Evolutionary conservation across 345 rosid species (phyloP), one percentile per base, ranked within the genome.

Genomic region (Combretum micranthum): DNA sequence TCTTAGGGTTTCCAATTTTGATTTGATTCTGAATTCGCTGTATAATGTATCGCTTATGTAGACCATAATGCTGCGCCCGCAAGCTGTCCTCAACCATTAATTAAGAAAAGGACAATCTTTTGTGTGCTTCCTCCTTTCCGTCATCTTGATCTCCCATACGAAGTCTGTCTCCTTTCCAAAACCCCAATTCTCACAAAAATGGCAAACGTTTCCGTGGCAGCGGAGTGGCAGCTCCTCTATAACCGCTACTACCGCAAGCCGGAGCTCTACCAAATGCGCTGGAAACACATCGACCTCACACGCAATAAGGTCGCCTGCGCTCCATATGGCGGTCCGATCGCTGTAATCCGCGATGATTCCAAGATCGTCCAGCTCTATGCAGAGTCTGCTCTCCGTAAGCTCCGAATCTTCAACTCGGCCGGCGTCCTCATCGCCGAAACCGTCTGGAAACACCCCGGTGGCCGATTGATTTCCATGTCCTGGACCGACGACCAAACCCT

Each of bases 341-440:
- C 99, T 42, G 79, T 89, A 19, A 93, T 93, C 77, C 86, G 97
- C 18, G 99, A 93, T 61, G 99, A 93, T 66, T 89, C 99, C 21
- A 93, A 93, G 87, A 93, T 93, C 65, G 99, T 93, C 37, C 99
- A 93, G 69, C 90, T 93, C 44, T 83, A 89, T 67, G 86, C 96
- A 13, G 97, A 93, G 53, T 93, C 99, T n/a, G 97, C 99, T 49
- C 84, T 87, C 47, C 82, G 99, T 13, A 93, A 89, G 59, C 96
- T 93, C 48, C 86, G 99, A n/a, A 83, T 93, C 51, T 93, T 87
- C 73, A 85, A 78, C 74, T 93, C 97, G 50, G 84, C 99, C 37
- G 99, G 99, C 59, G 43, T 75, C 19, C 80, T 77, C 42, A 52
- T 85, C 78, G 64, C 96, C 13, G 99, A 93, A 54, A 89, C 95